Evolutionary conservation across 805 yeast genomes (phyloP).

Genomic region (Candida arabinofermentans): DNA sequence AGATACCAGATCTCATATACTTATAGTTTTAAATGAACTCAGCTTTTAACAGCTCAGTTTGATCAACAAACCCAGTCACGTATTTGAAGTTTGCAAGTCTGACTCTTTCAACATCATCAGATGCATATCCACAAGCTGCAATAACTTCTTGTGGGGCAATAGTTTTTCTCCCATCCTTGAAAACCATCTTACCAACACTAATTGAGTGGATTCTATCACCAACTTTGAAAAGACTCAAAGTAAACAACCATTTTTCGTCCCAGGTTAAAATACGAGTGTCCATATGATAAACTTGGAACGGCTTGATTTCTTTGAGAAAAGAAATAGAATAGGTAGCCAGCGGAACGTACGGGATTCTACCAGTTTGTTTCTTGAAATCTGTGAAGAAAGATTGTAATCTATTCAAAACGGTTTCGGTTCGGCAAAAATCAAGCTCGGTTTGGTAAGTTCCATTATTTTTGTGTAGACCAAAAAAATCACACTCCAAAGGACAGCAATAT

Average conservation of each 20-base stretch:
- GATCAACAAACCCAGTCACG: slow-evolving; percentile 36
- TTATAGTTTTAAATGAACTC: slow-evolving; percentile 3
- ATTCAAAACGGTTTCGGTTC: slow-evolving; percentile 57
- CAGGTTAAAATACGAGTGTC: slow-evolving; percentile 65
- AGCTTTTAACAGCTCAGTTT: slow-evolving; percentile 9
- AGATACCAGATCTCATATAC: too few species aligned
- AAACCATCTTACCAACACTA: slow-evolving; percentile 73
- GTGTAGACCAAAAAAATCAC: slow-evolving; percentile 77
- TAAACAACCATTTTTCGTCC: slow-evolving; percentile 85
- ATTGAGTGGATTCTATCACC: slow-evolving; percentile 40
- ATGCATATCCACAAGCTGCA: slow-evolving; percentile 50
- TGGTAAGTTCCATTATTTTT: slow-evolving; percentile 86
- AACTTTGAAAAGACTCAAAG: slow-evolving; percentile 57
- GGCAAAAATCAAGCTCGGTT: slow-evolving; percentile 72
- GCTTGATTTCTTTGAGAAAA: slow-evolving; percentile 69
- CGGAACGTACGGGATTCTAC: slow-evolving; percentile 61
- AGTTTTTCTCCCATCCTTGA: slow-evolving; percentile 75
- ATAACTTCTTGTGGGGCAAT: slow-evolving; percentile 62
- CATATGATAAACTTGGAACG: slow-evolving; percentile 56
- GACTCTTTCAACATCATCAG: slow-evolving; percentile 43
- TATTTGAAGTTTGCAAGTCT: slow-evolving; percentile 36
- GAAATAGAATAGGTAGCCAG: slow-evolving; percentile 67
- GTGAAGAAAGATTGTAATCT: slow-evolving; percentile 36
- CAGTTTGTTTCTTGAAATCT: slow-evolving; percentile 20
- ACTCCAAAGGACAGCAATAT: slow-evolving; percentile 66